Base-by-base conservation (phyloP, 768 basidiomycete genomes). In the Suillus spraguei region DNA sequence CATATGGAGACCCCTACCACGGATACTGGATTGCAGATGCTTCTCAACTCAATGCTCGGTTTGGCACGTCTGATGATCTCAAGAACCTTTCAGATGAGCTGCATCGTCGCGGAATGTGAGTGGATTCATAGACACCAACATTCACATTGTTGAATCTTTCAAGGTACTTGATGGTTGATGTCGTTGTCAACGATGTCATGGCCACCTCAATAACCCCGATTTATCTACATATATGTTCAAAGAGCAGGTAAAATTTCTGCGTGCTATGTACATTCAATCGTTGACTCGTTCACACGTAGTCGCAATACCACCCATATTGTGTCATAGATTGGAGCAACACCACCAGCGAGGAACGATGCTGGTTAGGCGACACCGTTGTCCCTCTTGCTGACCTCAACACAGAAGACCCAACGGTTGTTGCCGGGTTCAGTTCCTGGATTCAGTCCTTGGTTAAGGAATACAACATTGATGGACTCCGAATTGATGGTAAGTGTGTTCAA, bases 101-200 rank as follows among this genome's bases (percentile, higher is more conserved):
- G 8, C 93, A 95, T 74, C 74, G 78, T 13, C 84, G 90, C 41
- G 84, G 83, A 60, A 95, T 95, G 94, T 87, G 66, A 59, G 82
- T 32, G 44, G 61, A 53, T 33, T 24, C 59, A 47, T 60, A 47
- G 49, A 47, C 14, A 39, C 53, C 41, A 46, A 16, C 36, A 81
- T 81, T 17, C 17, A 33, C 14, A 35, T 47, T 7, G 42, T 60
- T 59, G 22, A 41, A 33, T 22, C 13, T 38, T 39, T 28, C 50
- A 64, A 82, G 81, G 87, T 93, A 88, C 73, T 78, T 95, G 65
- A 94, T 94, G 91, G 87, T 94, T 55, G 93, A 95, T 69, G 76
- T 91, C 38, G 90, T 95, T 44, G 86, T 91, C 39, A 95, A 95
- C 74, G 91, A 95, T 74, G 92, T 96, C 58, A 94, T 93, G 82